Conservation (phyloP, 2,329 filamentous ascomycete genomes). For the Fusarium tjaetaba region DNA sequence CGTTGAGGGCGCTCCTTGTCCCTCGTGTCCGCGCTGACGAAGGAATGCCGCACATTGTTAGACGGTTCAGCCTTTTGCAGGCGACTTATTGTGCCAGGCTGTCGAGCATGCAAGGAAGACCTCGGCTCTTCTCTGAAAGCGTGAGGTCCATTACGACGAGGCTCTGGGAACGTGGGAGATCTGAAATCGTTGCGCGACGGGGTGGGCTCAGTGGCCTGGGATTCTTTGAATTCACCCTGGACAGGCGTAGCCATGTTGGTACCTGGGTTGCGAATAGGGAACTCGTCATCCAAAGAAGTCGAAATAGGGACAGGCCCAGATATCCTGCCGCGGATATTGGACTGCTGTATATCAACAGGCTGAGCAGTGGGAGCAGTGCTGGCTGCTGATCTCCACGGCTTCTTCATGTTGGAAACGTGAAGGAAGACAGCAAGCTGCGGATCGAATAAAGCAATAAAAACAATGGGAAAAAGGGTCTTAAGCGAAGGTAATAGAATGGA, state of each 20-base stretch:
- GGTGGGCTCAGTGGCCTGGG: slow-evolving; percentile 15
- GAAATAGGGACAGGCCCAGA: slow-evolving; percentile 69
- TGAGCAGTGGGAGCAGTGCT: slow-evolving; percentile 44
- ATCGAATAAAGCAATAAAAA: slow-evolving; percentile 2
- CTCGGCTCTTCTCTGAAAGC: slow-evolving; percentile 22
- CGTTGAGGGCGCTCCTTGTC: slow-evolving; percentile 53
- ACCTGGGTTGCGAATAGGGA: slow-evolving; percentile 59
- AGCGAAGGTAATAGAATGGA: slow-evolving; percentile 25
- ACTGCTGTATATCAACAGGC: slow-evolving; percentile 50
- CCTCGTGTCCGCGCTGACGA: slow-evolving; percentile 52
- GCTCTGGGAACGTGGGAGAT: slow-evolving; percentile 30
- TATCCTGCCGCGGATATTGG: slow-evolving; percentile 66
- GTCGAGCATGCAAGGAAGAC: slow-evolving; percentile 11
- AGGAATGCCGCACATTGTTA: slow-evolving; percentile 59
- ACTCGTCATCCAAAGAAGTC: slow-evolving; percentile 61
- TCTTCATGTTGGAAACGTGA: slow-evolving; percentile 49
- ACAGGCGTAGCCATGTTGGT: slow-evolving; percentile 49
- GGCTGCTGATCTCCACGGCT: slow-evolving; percentile 58
- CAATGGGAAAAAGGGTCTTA: slow-evolving; percentile 8
- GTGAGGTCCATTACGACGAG: slow-evolving; percentile 24
- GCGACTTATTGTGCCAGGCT: slow-evolving; percentile 24
- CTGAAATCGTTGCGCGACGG: slow-evolving; percentile 17
- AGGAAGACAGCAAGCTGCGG: background rate
- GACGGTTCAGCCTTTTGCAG: slow-evolving; percentile 44
- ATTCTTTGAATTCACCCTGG: slow-evolving; percentile 39